Evolutionary conservation across 306 rosid species (phyloP).

Genomic region (Medicago arabica): DNA sequence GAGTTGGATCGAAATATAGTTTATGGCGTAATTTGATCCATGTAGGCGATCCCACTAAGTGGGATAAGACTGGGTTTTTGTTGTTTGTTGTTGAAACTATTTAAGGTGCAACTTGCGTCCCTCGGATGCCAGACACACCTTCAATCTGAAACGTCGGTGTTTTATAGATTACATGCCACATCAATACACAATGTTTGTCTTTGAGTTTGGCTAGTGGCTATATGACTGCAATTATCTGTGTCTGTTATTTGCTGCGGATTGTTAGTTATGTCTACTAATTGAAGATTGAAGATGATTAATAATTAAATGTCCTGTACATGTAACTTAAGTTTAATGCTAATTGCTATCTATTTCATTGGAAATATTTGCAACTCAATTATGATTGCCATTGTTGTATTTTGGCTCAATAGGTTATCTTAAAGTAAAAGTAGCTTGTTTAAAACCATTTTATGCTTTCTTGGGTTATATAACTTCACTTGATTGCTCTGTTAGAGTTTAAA

Average conservation of each 20-base stretch:
- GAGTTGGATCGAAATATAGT: too few species aligned
- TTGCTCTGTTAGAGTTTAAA: slow-evolving; percentile 26
- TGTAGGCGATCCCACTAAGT: too few species aligned
- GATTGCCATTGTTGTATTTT: slow-evolving; percentile 22
- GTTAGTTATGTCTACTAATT: slow-evolving; percentile 6
- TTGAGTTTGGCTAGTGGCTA: slow-evolving; percentile 2
- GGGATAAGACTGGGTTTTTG: too few species aligned
- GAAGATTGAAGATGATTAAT: slow-evolving; percentile 13
- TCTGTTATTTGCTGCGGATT: slow-evolving; percentile 6
- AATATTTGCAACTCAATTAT: neutral
- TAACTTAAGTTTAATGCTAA: neutral
- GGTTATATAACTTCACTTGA: neutral
- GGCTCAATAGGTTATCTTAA: neutral
- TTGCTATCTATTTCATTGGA: slow-evolving; percentile 11
- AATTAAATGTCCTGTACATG: neutral
- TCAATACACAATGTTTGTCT: neutral
- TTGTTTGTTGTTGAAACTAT: too few species aligned
- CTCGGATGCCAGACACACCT: too few species aligned
- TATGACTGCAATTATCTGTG: neutral
- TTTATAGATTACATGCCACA: neutral
- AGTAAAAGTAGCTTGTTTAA: neutral
- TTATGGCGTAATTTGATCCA: too few species aligned
- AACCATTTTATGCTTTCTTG: slow-evolving; percentile 29
- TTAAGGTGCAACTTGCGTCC: too few species aligned
- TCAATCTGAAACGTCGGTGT: too few species aligned